Base-by-base conservation (phyloP, 164 flowering plant species). In the Vitis rupestris region DNA sequence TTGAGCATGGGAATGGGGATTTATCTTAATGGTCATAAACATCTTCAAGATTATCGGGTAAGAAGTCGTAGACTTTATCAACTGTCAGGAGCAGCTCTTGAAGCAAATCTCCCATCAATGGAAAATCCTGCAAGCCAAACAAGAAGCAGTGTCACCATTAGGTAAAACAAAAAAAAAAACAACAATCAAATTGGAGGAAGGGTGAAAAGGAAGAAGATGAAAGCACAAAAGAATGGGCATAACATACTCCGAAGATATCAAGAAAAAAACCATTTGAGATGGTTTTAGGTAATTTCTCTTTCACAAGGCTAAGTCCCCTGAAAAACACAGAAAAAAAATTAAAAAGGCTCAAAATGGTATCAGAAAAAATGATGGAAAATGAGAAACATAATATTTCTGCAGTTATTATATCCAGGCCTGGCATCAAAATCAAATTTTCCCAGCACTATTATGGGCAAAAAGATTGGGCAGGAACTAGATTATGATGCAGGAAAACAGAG, bases 121-220 rank as follows among this genome's bases (percentile, higher is more conserved):
- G 86, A 63, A 78, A 78, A 57, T 83, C 81, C 86, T 83, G 51
- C 23, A 69, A 68, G 14, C 6, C 61, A 53, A n/a, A 51, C 58
- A 64, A 52, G 65, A 50, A 49, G 50, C 10, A 12, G 27, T 1
- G 8, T 12, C 19, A 9, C 10, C 17, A 10, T 23, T 10, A 53
- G 52, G 3, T 3, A 57, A 57, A 8, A 8, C 2, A 6, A 15
- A 10, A 8, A 8, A 7, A 6, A 15, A 10, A 19, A 59, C 6
- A 47, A 68, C 9, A 29, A 27, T 1, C 27, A 23, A 23, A 23
- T 23, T 23, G 27, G 27, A 23, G 12, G 9, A 19, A 37, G 44
- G 52, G 56, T 1, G 7, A 11, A 12, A 16, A 50, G 11, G 50
- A 17, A 12, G 4, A 66, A 29, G n/a, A 16, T 2, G n/a, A 14